phyloP scores from a whole-genome alignment of 1,139 yeast genomes.

The Nadsonia commutata region DNA sequence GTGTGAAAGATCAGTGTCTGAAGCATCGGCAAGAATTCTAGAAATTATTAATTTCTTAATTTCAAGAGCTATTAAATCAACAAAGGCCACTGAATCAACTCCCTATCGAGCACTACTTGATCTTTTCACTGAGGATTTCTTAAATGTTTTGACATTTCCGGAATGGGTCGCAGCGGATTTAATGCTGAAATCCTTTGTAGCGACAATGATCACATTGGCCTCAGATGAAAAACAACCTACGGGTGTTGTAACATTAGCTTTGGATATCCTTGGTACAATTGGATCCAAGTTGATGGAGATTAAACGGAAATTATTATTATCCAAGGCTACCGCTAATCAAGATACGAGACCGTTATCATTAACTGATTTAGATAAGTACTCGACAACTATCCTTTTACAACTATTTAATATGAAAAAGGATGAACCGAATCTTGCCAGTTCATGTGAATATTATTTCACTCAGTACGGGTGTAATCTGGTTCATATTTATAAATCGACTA shows the following conservation, averaged over 20 bases:
- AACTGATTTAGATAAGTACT: slow-evolving; percentile 4
- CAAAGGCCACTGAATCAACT: slow-evolving; percentile 14
- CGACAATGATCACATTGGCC: slow-evolving; percentile 8
- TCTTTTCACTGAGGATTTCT: slow-evolving; percentile 39
- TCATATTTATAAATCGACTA: slow-evolving; percentile 5
- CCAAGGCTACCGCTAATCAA: background rate
- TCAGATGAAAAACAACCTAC: slow-evolving; percentile 4
- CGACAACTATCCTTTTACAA: slow-evolving; percentile 8
- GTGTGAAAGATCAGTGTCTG: slow-evolving; percentile 18
- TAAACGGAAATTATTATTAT: background rate
- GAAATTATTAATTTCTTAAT: slow-evolving; percentile 17
- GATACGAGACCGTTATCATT: too few relatives aligned
- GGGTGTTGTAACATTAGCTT: slow-evolving; percentile 19
- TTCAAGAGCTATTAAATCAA: slow-evolving; percentile 13
- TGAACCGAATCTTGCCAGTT: slow-evolving; percentile 9
- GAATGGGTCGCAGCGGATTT: slow-evolving; percentile 49
- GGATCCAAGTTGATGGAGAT: slow-evolving; percentile 15
- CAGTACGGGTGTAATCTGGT: slow-evolving; percentile 8
- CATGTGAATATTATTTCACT: slow-evolving; percentile 10
- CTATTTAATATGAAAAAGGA: slow-evolving; percentile 9
- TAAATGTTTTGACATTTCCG: slow-evolving; percentile 34
- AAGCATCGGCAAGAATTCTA: slow-evolving; percentile 27
- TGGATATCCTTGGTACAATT: slow-evolving; percentile 43
- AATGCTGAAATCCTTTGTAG: slow-evolving; percentile 31
- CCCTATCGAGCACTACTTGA: slow-evolving; percentile 28